These are phyloP conservation scores for Lentinula sp. DNA, from an alignment of 768 basidiomycete species.

Conservation along the genomic window DNA sequence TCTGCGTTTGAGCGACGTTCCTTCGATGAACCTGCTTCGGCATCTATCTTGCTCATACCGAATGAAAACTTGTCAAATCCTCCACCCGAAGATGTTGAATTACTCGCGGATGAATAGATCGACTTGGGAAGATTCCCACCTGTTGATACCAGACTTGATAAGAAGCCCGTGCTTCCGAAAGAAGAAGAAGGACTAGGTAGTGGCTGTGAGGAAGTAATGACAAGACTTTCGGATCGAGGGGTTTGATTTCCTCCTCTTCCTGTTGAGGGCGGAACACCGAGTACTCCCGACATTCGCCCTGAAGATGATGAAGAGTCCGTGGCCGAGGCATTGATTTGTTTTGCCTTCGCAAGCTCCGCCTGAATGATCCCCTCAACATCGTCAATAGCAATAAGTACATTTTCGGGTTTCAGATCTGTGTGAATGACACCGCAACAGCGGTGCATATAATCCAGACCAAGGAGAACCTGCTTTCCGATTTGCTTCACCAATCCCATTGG, in stretches of 20 bases:
- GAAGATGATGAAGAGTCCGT: slow-evolving; percentile 39
- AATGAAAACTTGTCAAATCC: slow-evolving; percentile 84
- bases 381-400: slow-evolving; percentile 95
- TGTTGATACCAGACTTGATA: slow-evolving; percentile 7
- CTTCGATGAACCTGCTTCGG: slow-evolving; percentile 24
- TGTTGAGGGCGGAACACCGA: slow-evolving; percentile 90
- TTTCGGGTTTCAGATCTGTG: slow-evolving; percentile 98
- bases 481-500: slow-evolving; percentile 90
- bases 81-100: slow-evolving; percentile 3
- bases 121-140: slow-evolving; percentile 2
- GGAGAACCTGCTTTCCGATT: slow-evolving; percentile 91
- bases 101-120: slow-evolving; percentile 6
- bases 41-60: slow-evolving; percentile 87
- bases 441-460: slow-evolving; percentile 98
- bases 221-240: slow-evolving; percentile 66
- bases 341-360: slow-evolving; percentile 53
- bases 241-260: slow-evolving; percentile 97
- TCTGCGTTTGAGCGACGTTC: slow-evolving; percentile 1
- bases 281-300: slow-evolving; percentile 47
- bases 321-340: slow-evolving; percentile 28
- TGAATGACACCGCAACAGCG: slow-evolving; percentile 96
- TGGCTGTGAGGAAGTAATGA: slow-evolving; percentile 92
- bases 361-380: slow-evolving; percentile 92
- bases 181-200: slow-evolving; percentile 82
- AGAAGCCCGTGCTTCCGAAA: slow-evolving; percentile 52